These are phyloP conservation scores for Nicotiana paniculata DNA, from an alignment of 257 asterid species.

Conservation along the genomic window DNA sequence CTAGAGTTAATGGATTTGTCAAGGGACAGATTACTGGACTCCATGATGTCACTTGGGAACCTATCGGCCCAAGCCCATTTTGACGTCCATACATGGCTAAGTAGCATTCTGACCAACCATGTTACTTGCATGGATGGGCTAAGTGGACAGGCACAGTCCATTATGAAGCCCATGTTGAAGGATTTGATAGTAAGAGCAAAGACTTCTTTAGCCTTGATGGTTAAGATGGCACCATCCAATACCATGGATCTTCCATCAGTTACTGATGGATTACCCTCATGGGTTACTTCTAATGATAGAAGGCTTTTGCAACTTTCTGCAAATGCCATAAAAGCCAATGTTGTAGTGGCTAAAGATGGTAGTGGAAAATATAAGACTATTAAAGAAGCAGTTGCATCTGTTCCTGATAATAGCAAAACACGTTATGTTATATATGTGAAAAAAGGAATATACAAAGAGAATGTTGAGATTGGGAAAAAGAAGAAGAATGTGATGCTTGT, in stretches of 20 bases:
- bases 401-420: slow-evolving; percentile 17
- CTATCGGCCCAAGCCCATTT: slow-evolving; percentile 6
- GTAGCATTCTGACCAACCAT: slow-evolving; percentile 25
- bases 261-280: slow-evolving; percentile 13
- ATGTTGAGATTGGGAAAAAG: slow-evolving; percentile 18
- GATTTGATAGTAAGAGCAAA: slow-evolving; percentile 17
- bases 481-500: slow-evolving; percentile 27
- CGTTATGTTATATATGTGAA: slow-evolving; percentile 25
- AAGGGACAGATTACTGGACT: slow-evolving; percentile 18
- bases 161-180: slow-evolving; percentile 14
- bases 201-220: slow-evolving; percentile 22
- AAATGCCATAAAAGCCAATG: slow-evolving; percentile 4
- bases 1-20: slow-evolving; percentile 27
- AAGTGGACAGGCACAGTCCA: not conserved
- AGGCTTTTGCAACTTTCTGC: slow-evolving; percentile 16
- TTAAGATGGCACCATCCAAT: slow-evolving; percentile 5
- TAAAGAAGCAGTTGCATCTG: slow-evolving; percentile 22
- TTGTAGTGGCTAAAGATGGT: slow-evolving; percentile 30
- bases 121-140: slow-evolving; percentile 24
- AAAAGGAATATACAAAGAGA: slow-evolving; percentile 23
- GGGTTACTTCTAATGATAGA: slow-evolving; percentile 18
- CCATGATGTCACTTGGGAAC: slow-evolving; percentile 19
- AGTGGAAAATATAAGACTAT: slow-evolving; percentile 27
- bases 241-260: not conserved
- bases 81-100: slow-evolving; percentile 24